These are phyloP conservation scores for Ophiostoma quercus DNA, from an alignment of 2,329 filamentous ascomycete species.

Conservation along the genomic window DNA sequence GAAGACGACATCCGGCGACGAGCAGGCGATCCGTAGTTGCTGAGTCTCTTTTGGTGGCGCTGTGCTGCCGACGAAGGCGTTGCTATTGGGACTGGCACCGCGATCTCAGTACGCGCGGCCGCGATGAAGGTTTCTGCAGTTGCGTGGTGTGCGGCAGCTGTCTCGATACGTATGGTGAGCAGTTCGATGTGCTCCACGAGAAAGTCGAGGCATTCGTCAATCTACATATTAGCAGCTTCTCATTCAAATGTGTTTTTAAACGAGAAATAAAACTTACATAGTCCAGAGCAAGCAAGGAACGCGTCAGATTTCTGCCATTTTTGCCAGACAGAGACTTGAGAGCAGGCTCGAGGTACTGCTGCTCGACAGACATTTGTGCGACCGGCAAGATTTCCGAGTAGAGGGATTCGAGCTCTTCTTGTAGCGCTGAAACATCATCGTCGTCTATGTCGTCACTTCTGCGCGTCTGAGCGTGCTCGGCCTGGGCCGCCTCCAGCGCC, in stretches of 20 bases:
- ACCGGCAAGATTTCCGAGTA: slow-evolving; percentile 65
- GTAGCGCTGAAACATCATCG: slow-evolving; percentile 47
- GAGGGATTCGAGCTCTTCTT: slow-evolving; percentile 63
- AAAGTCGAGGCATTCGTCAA: slow-evolving; percentile 49
- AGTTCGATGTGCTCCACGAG: slow-evolving; percentile 45
- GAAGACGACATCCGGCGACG: slow-evolving; percentile 30
- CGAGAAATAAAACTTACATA: slow-evolving; percentile 42
- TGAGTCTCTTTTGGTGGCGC: slow-evolving; percentile 28
- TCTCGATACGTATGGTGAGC: slow-evolving; percentile 41
- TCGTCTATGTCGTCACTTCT: slow-evolving; percentile 32
- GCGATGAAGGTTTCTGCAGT: slow-evolving; percentile 39
- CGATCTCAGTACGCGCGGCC: slow-evolving; percentile 43
- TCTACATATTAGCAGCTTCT: slow-evolving; percentile 34
- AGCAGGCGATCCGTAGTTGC: slow-evolving; percentile 34
- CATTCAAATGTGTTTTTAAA: not conserved
- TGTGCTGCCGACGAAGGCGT: not conserved
- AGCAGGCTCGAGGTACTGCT: slow-evolving; percentile 61
- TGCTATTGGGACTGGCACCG: slow-evolving; percentile 28
- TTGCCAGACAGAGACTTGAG: slow-evolving; percentile 42
- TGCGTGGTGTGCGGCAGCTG: slow-evolving; percentile 44
- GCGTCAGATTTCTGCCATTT: slow-evolving; percentile 41
- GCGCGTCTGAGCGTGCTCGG: slow-evolving; percentile 28
- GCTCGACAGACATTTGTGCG: slow-evolving; percentile 64
- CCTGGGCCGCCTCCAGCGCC: slow-evolving; percentile 33
- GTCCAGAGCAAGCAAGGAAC: slow-evolving; percentile 44